A percentile compares a stretch with the other conserved stretches of the same genome.
Evolutionary conservation across 306 rosid species (phyloP).

Genomic region (Hylodesmum podocarpum): DNA sequence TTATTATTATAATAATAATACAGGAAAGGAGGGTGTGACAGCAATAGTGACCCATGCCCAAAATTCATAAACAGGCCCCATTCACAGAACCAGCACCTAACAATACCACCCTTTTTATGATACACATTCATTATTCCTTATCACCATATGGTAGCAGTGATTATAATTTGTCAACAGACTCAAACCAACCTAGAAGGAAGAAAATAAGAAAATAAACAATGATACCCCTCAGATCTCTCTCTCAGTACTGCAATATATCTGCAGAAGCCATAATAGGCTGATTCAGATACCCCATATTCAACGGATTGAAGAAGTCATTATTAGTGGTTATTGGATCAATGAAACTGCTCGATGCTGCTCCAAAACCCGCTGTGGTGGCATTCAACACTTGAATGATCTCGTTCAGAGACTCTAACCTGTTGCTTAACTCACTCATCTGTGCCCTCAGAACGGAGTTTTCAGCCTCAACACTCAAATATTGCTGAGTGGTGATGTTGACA

Average conservation of each 20-base stretch:
- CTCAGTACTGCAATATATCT: conserved; percentile 51
- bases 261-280: conserved; percentile 75
- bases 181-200: conserved; percentile 1
- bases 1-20: conserved; percentile 33
- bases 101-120: conserved; percentile 16
- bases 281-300: conserved; percentile 46
- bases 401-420: conserved; percentile 63
- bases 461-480: conserved; percentile 59
- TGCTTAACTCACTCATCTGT: conserved; percentile 61
- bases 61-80: conserved; percentile 33
- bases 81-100: conserved; percentile 36
- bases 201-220: not conserved
- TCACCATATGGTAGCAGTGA: conserved; percentile 23
- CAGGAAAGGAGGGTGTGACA: conserved; percentile 6
- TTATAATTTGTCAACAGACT: conserved; percentile 34
- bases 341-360: conserved; percentile 16
- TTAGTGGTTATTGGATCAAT: conserved; percentile 43
- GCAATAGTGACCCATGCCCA: conserved; percentile 11
- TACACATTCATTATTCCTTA: conserved; percentile 49
- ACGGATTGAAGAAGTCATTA: conserved; percentile 47
- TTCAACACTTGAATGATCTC: conserved; percentile 55
- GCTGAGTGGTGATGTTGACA: conserved; percentile 59
- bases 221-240: not conserved
- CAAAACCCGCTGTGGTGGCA: conserved; percentile 39
- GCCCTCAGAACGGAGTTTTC: conserved; percentile 83